Conservation (phyloP, 1,284 basidiomycete genomes). For the Rhodotorula sp. region DNA sequence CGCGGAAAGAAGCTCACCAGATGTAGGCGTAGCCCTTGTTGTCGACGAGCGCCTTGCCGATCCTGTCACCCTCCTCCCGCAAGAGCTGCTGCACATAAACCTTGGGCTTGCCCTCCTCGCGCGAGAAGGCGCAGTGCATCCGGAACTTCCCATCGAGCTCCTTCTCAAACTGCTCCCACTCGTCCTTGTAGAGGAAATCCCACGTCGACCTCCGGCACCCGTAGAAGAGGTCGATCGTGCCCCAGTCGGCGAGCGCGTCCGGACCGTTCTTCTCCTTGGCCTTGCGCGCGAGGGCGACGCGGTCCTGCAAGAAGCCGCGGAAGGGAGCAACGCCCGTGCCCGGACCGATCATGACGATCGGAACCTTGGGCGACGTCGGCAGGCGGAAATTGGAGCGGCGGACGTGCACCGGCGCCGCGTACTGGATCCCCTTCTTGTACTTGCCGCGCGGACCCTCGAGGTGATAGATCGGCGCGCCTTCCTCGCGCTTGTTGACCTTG, state of each 20-base stretch:
- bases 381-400: constrained; percentile 93
- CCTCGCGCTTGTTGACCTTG: constrained; percentile 47
- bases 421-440: constrained; percentile 62
- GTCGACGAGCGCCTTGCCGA: constrained; percentile 84
- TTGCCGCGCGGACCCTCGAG: constrained; percentile 84
- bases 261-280: constrained; percentile 88
- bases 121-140: constrained; percentile 83
- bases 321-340: constrained; percentile 98
- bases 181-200: constrained; percentile 91
- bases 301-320: constrained; percentile 97
- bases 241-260: constrained; percentile 92
- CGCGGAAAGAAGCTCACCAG: constrained; percentile 20
- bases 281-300: constrained; percentile 88
- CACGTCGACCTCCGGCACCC: constrained; percentile 83
- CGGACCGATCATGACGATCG: constrained; percentile 97
- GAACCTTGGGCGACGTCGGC: constrained; percentile 95
- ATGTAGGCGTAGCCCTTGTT: constrained; percentile 78
- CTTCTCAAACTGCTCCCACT: constrained; percentile 83
- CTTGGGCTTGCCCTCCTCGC: constrained; percentile 70
- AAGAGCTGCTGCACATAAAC: constrained; percentile 96
- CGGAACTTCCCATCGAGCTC: constrained; percentile 89
- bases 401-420: constrained; percentile 78
- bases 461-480: constrained; percentile 66
- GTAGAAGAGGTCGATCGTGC: constrained; percentile 82
- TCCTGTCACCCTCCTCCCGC: constrained; percentile 75